Conservation (phyloP, 768 basidiomycete species). For the Xerocomellus amylosporus region DNA sequence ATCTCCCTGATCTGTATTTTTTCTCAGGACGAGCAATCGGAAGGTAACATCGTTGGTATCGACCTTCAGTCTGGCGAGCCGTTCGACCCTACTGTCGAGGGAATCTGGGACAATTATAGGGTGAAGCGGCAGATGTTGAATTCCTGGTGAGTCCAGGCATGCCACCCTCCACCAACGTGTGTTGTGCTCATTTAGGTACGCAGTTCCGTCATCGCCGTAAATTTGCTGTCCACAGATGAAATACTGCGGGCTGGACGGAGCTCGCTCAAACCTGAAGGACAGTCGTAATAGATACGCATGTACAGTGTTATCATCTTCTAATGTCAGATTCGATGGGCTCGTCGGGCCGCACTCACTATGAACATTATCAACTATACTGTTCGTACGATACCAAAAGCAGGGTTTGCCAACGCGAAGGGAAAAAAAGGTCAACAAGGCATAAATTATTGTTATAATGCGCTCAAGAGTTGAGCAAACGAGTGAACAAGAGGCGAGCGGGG, state of each 20-base stretch:
- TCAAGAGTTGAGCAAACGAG: constrained; percentile 19
- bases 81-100: constrained; percentile 92
- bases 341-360: constrained; percentile 24
- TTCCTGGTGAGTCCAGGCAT: constrained; percentile 65
- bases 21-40: constrained; percentile 83
- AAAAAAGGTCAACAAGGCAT: constrained; percentile 18
- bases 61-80: constrained; percentile 94
- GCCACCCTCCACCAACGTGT: constrained; percentile 12
- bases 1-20: constrained; percentile 6
- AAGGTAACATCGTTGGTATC: constrained; percentile 89
- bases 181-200: constrained; percentile 26
- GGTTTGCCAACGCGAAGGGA: constrained; percentile 9
- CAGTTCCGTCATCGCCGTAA: constrained; percentile 92
- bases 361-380: constrained; percentile 32
- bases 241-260: constrained; percentile 87
- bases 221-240: constrained; percentile 93
- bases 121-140: constrained; percentile 99
- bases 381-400: constrained; percentile 24
- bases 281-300: constrained; percentile 39
- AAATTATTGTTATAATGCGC: constrained; percentile 26
- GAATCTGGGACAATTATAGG: constrained; percentile 98
- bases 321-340: constrained; percentile 14
- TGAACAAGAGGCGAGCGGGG: constrained; percentile 9
- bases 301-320: constrained; percentile 21
- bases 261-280: constrained; percentile 79